These are phyloP conservation scores for Trichoderma virens DNA, from an alignment of 495 filamentous ascomycete species.

Conservation along the genomic window DNA sequence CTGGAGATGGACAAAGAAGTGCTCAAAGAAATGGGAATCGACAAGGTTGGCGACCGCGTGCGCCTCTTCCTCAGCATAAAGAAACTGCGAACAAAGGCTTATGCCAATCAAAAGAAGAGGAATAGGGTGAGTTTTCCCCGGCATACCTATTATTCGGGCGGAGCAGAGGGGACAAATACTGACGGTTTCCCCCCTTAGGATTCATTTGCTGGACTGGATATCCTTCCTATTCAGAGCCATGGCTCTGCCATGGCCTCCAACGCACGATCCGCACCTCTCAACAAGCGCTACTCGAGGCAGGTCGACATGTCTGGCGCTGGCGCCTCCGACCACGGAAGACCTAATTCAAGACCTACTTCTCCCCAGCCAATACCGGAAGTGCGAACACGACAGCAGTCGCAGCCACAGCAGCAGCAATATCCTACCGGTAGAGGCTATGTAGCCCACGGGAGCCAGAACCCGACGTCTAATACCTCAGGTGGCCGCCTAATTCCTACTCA, in stretches of 20 bases:
- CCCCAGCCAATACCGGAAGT: conserved; percentile 53
- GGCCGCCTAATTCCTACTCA: conserved; percentile 43
- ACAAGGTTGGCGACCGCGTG: conserved; percentile 96
- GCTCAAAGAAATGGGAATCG: conserved; percentile 95
- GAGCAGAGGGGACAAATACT: background rate
- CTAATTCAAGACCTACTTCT: conserved; percentile 61
- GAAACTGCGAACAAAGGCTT: conserved; percentile 76
- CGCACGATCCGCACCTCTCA: conserved; percentile 43
- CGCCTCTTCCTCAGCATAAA: conserved; percentile 89
- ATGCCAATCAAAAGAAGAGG: conserved; percentile 74
- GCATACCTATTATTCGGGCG: conserved; percentile 27
- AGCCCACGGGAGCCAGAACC: conserved; percentile 30
- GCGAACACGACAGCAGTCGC: conserved; percentile 32
- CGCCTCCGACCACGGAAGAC: conserved; percentile 40
- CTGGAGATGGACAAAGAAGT: conserved; percentile 95
- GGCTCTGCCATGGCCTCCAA: conserved; percentile 57
- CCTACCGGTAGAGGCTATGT: conserved; percentile 18
- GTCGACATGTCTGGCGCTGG: conserved; percentile 36
- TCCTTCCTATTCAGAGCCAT: conserved; percentile 47
- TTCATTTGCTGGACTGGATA: conserved; percentile 63
- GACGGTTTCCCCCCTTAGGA: conserved; percentile 37
- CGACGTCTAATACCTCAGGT: conserved; percentile 26
- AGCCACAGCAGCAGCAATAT: conserved; percentile 27
- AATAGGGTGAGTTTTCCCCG: conserved; percentile 59
- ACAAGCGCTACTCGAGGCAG: conserved; percentile 70